These are phyloP conservation scores for Pythium aristosporum DNA, from an alignment of 352 stramenopile species.

Conservation along the genomic window DNA sequence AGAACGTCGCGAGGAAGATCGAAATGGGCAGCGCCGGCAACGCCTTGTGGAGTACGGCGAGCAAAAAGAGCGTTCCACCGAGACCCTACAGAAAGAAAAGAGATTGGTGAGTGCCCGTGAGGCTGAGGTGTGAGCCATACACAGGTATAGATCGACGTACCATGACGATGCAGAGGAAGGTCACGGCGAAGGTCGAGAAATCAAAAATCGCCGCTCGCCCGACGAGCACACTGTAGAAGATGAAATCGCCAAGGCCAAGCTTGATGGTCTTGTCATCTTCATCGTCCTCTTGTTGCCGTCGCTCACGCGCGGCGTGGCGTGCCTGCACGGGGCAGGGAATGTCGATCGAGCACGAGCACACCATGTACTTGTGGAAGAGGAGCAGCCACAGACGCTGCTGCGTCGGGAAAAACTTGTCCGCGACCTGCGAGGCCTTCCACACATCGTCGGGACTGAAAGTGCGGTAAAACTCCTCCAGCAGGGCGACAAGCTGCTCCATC, in stretches of 20 bases:
- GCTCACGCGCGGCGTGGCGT: constrained; percentile 50
- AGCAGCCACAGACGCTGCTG: constrained; percentile 77
- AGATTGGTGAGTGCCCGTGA: constrained; percentile 7
- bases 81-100: constrained; percentile 62
- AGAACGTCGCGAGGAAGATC: constrained; percentile 80
- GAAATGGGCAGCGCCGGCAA: constrained; percentile 96
- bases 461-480: constrained; percentile 69
- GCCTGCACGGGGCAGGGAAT: constrained; percentile 73
- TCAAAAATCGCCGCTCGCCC: constrained; percentile 94
- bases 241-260: constrained; percentile 96
- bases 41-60: constrained; percentile 93
- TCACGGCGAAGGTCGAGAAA: constrained; percentile 94
- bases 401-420: constrained; percentile 78
- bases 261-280: constrained; percentile 91
- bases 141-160: constrained; percentile 33
- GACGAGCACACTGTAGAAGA: constrained; percentile 99
- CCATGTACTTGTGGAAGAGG: constrained; percentile 87
- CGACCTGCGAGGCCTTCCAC: constrained; percentile 78
- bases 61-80: constrained; percentile 93
- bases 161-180: constrained; percentile 94
- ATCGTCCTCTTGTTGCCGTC: constrained; percentile 46
- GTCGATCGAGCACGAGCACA: constrained; percentile 81
- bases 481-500: constrained; percentile 63
- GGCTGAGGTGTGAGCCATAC: neutral
- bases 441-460: constrained; percentile 79